These are phyloP conservation scores for Tulasnella calospora DNA, from an alignment of 768 basidiomycete genomes.

Conservation along the genomic window DNA sequence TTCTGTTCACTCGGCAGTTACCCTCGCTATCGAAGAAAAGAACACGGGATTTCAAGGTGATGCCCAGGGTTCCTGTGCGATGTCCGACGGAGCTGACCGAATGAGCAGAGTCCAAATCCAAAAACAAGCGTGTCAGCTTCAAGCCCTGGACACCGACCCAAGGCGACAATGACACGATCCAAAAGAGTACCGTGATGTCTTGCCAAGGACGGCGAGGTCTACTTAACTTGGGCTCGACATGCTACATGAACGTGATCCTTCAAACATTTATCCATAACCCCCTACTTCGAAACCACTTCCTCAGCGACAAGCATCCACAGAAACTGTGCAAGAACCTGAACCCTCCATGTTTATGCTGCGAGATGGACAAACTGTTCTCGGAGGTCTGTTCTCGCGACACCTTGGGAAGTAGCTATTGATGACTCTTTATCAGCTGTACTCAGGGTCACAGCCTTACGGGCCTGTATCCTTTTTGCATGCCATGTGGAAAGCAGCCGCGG, in stretches of 20 bases:
- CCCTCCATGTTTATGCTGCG: conserved; percentile 70
- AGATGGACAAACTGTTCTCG: conserved; percentile 82
- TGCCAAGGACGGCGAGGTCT: conserved; percentile 84
- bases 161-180: conserved; percentile 45
- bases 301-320: conserved; percentile 83
- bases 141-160: conserved; percentile 47
- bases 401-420: conserved; percentile 15
- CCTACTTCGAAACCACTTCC: conserved; percentile 78
- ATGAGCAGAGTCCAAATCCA: conserved; percentile 35
- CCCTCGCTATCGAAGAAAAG: conserved; percentile 56
- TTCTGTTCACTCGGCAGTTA: conserved; percentile 42
- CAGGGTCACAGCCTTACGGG: conserved; percentile 56
- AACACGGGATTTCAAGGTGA: conserved; percentile 57
- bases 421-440: conserved; percentile 39
- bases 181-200: conserved; percentile 49
- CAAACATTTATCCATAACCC: conserved; percentile 90
- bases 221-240: conserved; percentile 86
- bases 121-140: conserved; percentile 46
- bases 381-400: conserved; percentile 45
- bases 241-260: conserved; percentile 87
- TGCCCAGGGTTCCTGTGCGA: conserved; percentile 31
- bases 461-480: conserved; percentile 78
- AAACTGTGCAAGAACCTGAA: conserved; percentile 59
- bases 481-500: conserved; percentile 71
- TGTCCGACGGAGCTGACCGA: conserved; percentile 24